These are phyloP conservation scores for Candida nitratophila DNA, from an alignment of 805 yeast genomes.

Conservation along the genomic window DNA sequence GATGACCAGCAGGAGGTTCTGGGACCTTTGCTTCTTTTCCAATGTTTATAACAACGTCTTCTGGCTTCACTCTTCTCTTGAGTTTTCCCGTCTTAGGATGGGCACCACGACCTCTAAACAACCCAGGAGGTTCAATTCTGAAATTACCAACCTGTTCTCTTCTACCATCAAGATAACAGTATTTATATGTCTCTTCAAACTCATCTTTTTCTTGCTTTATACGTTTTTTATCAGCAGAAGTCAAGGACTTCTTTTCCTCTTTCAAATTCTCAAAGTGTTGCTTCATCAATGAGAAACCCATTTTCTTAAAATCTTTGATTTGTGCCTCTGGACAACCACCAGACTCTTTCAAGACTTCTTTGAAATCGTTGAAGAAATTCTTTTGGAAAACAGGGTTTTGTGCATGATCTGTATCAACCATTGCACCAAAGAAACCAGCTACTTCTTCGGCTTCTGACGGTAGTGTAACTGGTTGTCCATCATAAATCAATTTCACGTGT, in stretches of 20 bases:
- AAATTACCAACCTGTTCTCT: conserved; percentile 91
- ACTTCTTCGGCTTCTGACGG: conserved; percentile 90
- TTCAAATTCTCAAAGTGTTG: conserved; percentile 62
- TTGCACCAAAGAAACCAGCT: conserved; percentile 90
- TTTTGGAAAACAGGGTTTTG: conserved; percentile 78
- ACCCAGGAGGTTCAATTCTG: conserved; percentile 92
- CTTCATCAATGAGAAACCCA: conserved; percentile 74
- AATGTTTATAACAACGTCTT: conserved; percentile 79
- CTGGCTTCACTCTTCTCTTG: conserved; percentile 82
- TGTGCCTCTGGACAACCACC: conserved; percentile 49
- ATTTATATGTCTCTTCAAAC: conserved; percentile 73
- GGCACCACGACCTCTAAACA: conserved; percentile 94
- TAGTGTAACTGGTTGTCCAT: conserved; percentile 66
- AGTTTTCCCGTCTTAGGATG: conserved; percentile 94
- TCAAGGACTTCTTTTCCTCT: conserved; percentile 62
- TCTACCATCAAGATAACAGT: conserved; percentile 78
- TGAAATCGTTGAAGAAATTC: conserved; percentile 80
- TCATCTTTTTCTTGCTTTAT: conserved; percentile 67
- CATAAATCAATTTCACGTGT: conserved; percentile 67
- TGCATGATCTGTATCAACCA: conserved; percentile 84
- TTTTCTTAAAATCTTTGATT: conserved; percentile 52
- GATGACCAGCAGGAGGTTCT: conserved; percentile 76
- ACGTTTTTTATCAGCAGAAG: conserved; percentile 69
- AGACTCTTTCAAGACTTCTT: conserved; percentile 54
- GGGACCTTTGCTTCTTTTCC: conserved; percentile 71